Evolutionary conservation across 2,329 filamentous ascomycete species (phyloP).

Genomic region (Fusarium torreyae): DNA sequence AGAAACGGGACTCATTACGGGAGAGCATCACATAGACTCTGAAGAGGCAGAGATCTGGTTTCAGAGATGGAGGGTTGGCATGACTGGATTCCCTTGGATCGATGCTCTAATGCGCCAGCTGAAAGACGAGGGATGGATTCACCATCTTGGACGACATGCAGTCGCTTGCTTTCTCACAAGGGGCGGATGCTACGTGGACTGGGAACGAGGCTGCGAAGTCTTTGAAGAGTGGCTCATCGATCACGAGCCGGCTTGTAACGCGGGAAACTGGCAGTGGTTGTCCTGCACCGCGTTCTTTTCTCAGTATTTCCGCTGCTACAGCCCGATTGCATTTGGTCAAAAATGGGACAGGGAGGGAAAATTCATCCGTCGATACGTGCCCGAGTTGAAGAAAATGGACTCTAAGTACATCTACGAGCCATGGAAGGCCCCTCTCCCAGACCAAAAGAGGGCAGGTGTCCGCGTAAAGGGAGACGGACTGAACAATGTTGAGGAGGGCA

Average conservation of each 20-base stretch:
- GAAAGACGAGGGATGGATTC: conserved; percentile 81
- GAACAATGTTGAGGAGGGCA: conserved; percentile 58
- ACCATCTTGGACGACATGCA: conserved; percentile 83
- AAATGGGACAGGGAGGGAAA: conserved; percentile 81
- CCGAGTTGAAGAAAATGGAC: conserved; percentile 74
- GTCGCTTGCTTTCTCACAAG: conserved; percentile 86
- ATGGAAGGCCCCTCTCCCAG: conserved; percentile 78
- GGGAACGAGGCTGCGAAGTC: conserved; percentile 84
- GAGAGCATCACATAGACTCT: conserved; percentile 75
- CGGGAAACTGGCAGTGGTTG: conserved; percentile 85
- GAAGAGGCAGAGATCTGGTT: conserved; percentile 76
- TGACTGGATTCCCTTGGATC: conserved; percentile 85
- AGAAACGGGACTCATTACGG: conserved; percentile 65
- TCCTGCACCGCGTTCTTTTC: conserved; percentile 82
- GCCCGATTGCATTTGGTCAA: conserved; percentile 78
- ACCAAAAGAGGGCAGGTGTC: conserved; percentile 79
- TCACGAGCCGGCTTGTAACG: conserved; percentile 81
- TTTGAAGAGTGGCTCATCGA: conserved; percentile 84
- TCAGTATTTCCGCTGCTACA: conserved; percentile 80
- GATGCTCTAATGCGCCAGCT: conserved; percentile 86
- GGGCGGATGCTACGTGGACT: conserved; percentile 83
- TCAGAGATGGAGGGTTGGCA: conserved; percentile 76
- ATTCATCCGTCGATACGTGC: conserved; percentile 76
- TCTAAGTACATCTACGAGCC: conserved; percentile 85
- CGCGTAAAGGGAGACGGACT: conserved; percentile 70